Base-by-base conservation (phyloP, 257 asterid species). In the Buddleja alternifolia region DNA sequence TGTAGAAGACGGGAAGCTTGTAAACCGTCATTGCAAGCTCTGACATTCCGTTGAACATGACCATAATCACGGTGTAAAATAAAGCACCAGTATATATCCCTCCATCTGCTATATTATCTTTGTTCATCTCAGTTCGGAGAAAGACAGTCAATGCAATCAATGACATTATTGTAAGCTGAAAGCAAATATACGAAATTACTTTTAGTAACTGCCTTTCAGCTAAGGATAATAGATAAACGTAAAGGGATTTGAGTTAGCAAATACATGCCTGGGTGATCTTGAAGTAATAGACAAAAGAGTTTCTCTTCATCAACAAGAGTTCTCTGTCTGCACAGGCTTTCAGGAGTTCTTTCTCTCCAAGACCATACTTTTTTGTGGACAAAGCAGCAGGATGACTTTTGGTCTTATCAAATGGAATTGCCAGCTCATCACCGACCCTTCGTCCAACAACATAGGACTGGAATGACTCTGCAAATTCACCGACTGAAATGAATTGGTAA, bases 1-100 rank as follows among this genome's bases (percentile, higher is more conserved):
- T 86, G 73, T 81, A 86, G 78, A 87, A 87, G 10, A 84, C 87
- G 0, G 93, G 93, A 47, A 87, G 88, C 76, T 87, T 87, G 56
- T 74, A 80, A 57, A 87, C 78, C 3, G 85, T 78, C 93, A 80
- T 70, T 4, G 85, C 58, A 16, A 84, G 80, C 78, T 87, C 90
- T 0, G 88, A 42, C 71, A 87, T 56, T 29, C 93, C 93, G 5
- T 87, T 85, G 75, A 88, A 88, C 88, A 85, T 78, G 40, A 76
- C 52, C 76, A 73, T 76, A 17, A 82, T 44, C 37, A 82, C 74
- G 1, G 71, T 1, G 40, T 77, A 83, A 63, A 88, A 85, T 9
- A 88, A 74, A 61, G 90, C 88, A 10, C 92, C 92, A 1, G 63
- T 25, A 39, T 74, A 88, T 10, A 78, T n/a, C 10, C 87, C 85